Evolutionary conservation across 2,329 filamentous ascomycete species (phyloP), one percentile per base, ranked within the genome.

Genomic region (Fusarium graminum): DNA sequence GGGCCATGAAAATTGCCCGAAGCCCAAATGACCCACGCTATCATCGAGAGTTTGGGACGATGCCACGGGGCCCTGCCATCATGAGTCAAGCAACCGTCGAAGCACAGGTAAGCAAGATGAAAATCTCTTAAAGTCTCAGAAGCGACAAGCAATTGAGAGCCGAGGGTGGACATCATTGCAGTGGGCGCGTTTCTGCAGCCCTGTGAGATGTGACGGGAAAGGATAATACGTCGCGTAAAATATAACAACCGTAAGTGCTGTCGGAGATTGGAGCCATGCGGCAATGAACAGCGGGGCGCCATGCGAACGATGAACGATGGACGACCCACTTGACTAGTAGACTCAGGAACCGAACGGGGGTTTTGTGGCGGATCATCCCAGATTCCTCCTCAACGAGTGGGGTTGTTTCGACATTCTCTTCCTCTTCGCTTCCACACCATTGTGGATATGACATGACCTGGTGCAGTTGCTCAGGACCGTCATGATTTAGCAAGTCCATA

Each of bases 211-310:
- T 54, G 54, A 22, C 49, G 42, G 52, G 39, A 28, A 30, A 39
- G 19, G 22, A 22, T 22, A 22, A 22, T 22, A 22, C 22, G 26
- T 44, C 41, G 61, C 61, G 51, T 58, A 46, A 38, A 45, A 26
- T 32, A 50, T 52, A 51, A 53, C 43, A 66, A 52, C 32, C 46
- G 40, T 30, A 52, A 49, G 40, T 34, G 49, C 49, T 59, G 45
- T 65, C 55, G 51, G 64, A 65, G 45, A 65, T 53, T 68, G 65
- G 52, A 43, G 39, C 65, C 49, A 62, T 49, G 46, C 47, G 45
- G 46, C 40, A 47, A 43, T 43, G 52, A 55, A 53, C 30, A 58
- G 60, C 65, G 65, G 65, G 65, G 65, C 65, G 60, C 65, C 65
- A 62, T 68, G 65, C 42, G 61, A 54, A 61, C 19, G 36, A 61